Percentiles rank a stretch among this genome's conserved stretches.
Conservation (phyloP, 2,329 filamentous ascomycete species). For the Cryphonectria naterciae region DNA sequence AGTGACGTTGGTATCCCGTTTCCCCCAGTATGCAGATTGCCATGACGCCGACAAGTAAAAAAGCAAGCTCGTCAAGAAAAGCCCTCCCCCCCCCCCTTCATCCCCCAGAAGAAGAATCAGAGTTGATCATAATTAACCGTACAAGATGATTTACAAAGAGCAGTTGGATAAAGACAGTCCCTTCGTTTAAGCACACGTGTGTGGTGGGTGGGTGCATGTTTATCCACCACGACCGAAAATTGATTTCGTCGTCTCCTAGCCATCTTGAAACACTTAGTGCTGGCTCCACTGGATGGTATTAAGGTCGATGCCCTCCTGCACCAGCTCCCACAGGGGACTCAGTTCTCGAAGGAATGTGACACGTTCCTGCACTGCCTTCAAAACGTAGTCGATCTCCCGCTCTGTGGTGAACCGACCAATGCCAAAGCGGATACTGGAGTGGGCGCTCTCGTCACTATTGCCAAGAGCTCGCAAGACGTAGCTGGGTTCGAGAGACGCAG, state of each 20-base stretch:
- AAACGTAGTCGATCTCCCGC: constrained; percentile 92
- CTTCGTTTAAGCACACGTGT: background rate
- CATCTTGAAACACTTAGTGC: constrained; percentile 61
- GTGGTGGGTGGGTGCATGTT: background rate
- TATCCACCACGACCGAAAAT: background rate
- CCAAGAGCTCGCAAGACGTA: constrained; percentile 94
- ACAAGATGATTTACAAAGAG: constrained; percentile 15
- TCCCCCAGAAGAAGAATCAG: background rate
- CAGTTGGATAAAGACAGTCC: background rate
- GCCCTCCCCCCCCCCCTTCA: no score
- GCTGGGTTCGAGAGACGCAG: constrained; percentile 92
- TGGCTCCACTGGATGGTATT: constrained; percentile 98
- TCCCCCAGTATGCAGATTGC: constrained; percentile 17
- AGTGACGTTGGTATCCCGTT: constrained; percentile 21
- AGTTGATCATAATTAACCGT: constrained; percentile 19
- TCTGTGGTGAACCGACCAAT: constrained; percentile 98
- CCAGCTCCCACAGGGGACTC: constrained; percentile 95
- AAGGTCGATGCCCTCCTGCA: constrained; percentile 94
- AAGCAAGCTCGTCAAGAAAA: constrained; percentile 15
- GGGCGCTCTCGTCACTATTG: constrained; percentile 95
- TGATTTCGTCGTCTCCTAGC: background rate
- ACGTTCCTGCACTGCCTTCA: constrained; percentile 89
- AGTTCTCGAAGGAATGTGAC: constrained; percentile 93
- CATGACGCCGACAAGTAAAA: constrained; percentile 23
- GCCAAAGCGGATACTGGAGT: constrained; percentile 96